Conservation (phyloP, 495 filamentous ascomycete species). For the Parachaetomium inaequale region DNA sequence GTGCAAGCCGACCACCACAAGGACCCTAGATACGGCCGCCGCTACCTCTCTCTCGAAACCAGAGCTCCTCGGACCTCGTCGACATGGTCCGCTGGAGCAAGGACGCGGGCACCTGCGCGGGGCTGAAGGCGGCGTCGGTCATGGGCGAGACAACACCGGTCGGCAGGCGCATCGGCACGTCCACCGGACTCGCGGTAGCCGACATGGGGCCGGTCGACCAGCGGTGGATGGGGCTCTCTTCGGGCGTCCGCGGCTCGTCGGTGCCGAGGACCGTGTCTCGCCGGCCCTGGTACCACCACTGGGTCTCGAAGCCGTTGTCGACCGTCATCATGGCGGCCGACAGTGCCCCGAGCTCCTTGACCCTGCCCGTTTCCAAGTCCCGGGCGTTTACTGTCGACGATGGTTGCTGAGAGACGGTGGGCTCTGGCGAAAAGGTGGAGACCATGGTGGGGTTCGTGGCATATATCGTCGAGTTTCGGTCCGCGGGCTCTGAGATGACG, state of each 20-base stretch:
- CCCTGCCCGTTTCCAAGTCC: conserved; percentile 22
- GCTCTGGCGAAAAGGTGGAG: conserved; percentile 30
- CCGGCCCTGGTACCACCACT: conserved; percentile 48
- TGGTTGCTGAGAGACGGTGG: not conserved
- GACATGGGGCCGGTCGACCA: conserved; percentile 1
- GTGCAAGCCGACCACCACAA: not conserved
- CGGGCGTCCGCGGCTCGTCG: not conserved
- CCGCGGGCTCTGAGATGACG: not conserved
- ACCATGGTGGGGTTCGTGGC: conserved; percentile 27
- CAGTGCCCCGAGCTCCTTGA: conserved; percentile 45
- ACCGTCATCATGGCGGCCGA: conserved; percentile 55
- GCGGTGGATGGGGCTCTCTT: conserved; percentile 5
- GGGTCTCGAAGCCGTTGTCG: conserved; percentile 51
- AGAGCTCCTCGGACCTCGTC: conserved; percentile 34
- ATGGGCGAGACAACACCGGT: conserved; percentile 23
- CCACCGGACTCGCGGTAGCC: not conserved
- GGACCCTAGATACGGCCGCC: too few species aligned
- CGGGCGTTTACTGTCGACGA: not conserved
- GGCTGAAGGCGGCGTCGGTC: conserved; percentile 20
- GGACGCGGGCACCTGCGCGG: conserved; percentile 7
- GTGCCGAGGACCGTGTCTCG: conserved; percentile 23
- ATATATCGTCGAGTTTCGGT: conserved; percentile 14
- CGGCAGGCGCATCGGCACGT: not conserved
- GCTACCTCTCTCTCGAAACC: conserved; percentile 19
- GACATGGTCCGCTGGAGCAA: conserved; percentile 27